These are phyloP conservation scores for Ophiocordyceps camponoti-rufipedis DNA, from an alignment of 2,329 filamentous ascomycete genomes.

Conservation along the genomic window DNA sequence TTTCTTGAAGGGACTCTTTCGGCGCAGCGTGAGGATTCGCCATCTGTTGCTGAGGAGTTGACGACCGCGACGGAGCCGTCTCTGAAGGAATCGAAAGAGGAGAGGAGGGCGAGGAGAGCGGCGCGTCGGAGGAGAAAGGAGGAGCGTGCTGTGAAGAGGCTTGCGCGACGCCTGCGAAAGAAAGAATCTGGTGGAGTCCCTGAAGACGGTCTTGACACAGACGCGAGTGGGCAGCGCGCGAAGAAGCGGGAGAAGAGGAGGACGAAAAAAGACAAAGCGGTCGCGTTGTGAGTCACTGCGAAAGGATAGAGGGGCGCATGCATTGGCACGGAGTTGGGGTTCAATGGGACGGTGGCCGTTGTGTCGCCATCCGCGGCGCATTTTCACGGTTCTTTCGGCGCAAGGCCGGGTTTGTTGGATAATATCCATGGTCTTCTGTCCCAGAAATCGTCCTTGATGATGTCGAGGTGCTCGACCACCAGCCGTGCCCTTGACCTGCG, in stretches of 20 bases:
- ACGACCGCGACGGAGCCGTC: slow-evolving; percentile 5
- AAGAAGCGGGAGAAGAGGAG: slow-evolving; percentile 6
- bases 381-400: slow-evolving; percentile 38
- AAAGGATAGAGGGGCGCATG: slow-evolving; percentile 5
- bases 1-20: slow-evolving; percentile 52
- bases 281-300: neutral
- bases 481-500: slow-evolving; percentile 62
- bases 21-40: slow-evolving; percentile 7
- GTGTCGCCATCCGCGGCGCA: slow-evolving; percentile 10
- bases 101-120: slow-evolving; percentile 18
- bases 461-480: slow-evolving; percentile 71
- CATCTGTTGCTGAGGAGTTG: slow-evolving; percentile 12
- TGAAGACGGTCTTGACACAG: slow-evolving; percentile 5
- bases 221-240: slow-evolving; percentile 4
- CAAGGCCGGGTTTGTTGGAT: slow-evolving; percentile 53
- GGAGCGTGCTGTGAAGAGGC: slow-evolving; percentile 7
- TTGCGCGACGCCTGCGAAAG: slow-evolving; percentile 4
- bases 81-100: slow-evolving; percentile 23
- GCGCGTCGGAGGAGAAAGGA: slow-evolving; percentile 13
- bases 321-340: slow-evolving; percentile 10
- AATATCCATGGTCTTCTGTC: slow-evolving; percentile 67
- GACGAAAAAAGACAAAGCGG: slow-evolving; percentile 10
- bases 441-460: slow-evolving; percentile 96
- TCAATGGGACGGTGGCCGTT: slow-evolving; percentile 3
- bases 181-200: slow-evolving; percentile 9